Base-by-base conservation (phyloP, 257 asterid species). In the Rubia yunnanensis region DNA sequence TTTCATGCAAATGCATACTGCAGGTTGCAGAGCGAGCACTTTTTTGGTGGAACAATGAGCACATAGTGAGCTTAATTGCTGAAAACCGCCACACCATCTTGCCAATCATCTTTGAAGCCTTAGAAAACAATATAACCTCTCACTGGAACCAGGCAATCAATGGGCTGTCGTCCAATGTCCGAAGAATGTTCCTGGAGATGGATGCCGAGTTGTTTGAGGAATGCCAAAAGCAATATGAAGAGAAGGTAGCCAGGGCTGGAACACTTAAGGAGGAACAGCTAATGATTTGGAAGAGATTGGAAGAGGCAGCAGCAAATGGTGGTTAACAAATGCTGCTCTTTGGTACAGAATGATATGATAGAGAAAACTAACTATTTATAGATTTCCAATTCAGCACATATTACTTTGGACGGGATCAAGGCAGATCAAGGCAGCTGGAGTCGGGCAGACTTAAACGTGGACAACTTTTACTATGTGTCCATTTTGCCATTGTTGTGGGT, bases 21-120 rank as follows among this genome's bases (percentile, higher is more conserved):
- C 86, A 91, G 98, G 98, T 91, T 62, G 91, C 98, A 56, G 96
- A 91, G 65, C 77, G 92, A 30, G 96, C 98, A 46, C 98, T 88
- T 73, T 91, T 88, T 81, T 84, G 81, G 84, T 91, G 96, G 98
- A 91, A 88, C 85, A 91, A 91, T 7, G 98, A 88, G 71, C 95
- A 86, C 76, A 85, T 91, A 67, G 91, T 88, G 23, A 77, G 77
- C 69, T 76, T 91, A 76, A 85, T 91, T 52, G 98, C 88, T 4
- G 90, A 85, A 79, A 80, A 88, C 27, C 88, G 94, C 27, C 84
- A 69, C 31, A 82, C 74, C 32, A 75, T 91, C 64, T 72, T 91
- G 67, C 98, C 98, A 39, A 85, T 86, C 82, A 80, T 91, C 72
- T 86, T 85, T 66, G 92, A 82, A 61, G 80, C 96, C 1, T 64